A percentile compares a stretch with the other conserved stretches of the same genome.
phyloP scores from a whole-genome alignment of 2,329 filamentous ascomycete species.

The Aspergillus bombycis region DNA sequence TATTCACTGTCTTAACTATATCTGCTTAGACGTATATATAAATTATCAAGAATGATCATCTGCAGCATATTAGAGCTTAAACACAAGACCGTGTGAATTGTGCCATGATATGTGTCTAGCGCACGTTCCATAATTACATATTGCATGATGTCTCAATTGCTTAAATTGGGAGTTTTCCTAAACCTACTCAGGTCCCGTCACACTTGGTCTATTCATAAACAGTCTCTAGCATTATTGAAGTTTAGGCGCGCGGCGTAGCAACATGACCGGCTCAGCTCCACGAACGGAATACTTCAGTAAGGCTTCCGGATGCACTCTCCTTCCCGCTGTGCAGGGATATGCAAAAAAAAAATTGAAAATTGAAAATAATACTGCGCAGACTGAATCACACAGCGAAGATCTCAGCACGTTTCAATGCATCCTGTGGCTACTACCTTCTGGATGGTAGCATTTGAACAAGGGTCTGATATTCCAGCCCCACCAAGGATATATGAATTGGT shows the following conservation, averaged over 20 bases:
- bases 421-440: background rate
- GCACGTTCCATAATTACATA: too few relatives aligned
- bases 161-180: too few relatives aligned
- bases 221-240: too few relatives aligned
- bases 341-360: background rate
- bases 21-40: too few relatives aligned
- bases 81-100: too few relatives aligned
- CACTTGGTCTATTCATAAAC: too few relatives aligned
- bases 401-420: background rate
- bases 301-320: background rate
- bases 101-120: too few relatives aligned
- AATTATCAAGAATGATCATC: too few relatives aligned
- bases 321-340: background rate
- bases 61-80: too few relatives aligned
- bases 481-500: background rate
- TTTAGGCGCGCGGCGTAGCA: too few relatives aligned
- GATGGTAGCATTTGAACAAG: background rate
- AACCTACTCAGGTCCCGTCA: too few relatives aligned
- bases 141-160: too few relatives aligned
- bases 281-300: background rate
- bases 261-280: background rate
- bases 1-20: background rate
- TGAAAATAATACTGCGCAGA: background rate
- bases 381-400: background rate
- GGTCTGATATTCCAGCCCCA: background rate